Evolutionary conservation across 2,329 filamentous ascomycete species (phyloP), one percentile per base, ranked within the genome.

Genomic region (Hymenoscyphus repandus): DNA sequence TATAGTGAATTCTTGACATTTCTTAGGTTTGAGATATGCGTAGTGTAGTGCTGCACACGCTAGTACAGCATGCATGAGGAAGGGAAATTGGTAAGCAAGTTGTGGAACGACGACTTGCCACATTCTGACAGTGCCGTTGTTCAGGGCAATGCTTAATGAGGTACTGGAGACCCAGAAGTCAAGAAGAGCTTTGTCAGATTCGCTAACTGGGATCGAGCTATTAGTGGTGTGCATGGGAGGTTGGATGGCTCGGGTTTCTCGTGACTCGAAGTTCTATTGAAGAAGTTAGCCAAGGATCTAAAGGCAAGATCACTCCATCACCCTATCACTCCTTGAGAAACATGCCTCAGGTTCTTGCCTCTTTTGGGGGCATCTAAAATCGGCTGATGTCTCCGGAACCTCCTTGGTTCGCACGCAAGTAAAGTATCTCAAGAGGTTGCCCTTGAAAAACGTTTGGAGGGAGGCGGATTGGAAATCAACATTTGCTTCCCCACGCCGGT

Each of bases 61-160:
- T 10, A 73, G 56, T 2, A 74, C 62, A 10, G 70, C 67, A 49
- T 73, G 68, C 55, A 74, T 64, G 0, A 74, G 56, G 37, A 69
- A 73, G 0, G 56, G 54, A 37, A 69, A 61, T 2, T 53, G 47
- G 6, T 66, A 58, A 27, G 69, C 70, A 41, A 69, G 57, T 39
- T 64, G 61, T 1, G 70, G 68, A 13, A 67, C 62, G 2, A 60
- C 55, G 9, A 66, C 50, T 47, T 59, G 61, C 68, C 68, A 73
- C n/a, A 62, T 58, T 20, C 13, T 17, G 12, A 52, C 49, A 9
- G 60, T 54, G 9, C 33, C 37, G 5, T 37, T 27, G n/a, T 53
- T 39, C 15, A 39, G 45, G 12, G 52, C 43, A 12, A 65, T 50
- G n/a, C 48, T 62, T 27, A 49, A 45, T 43, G 52, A 57, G 10